phyloP scores from a whole-genome alignment of 1,139 yeast genomes.

The Debaryomyces udenii region DNA sequence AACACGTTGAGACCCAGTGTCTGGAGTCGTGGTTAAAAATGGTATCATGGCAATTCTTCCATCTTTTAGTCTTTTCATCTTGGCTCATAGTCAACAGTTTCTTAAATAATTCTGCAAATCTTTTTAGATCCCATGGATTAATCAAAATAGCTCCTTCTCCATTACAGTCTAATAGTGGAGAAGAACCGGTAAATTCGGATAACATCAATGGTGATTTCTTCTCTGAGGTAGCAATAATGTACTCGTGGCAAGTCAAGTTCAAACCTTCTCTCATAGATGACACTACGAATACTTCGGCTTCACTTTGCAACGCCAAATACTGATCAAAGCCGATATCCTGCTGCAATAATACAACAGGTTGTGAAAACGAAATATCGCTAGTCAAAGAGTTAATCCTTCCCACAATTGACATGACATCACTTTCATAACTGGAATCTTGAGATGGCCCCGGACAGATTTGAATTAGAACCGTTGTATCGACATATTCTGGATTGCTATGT shows the following conservation, averaged over 20 bases:
- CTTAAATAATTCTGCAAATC: slow-evolving; percentile 64
- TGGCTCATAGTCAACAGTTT: slow-evolving; percentile 63
- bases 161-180: slow-evolving; percentile 58
- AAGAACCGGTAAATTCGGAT: slow-evolving; percentile 95
- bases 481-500: slow-evolving; percentile 66
- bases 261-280: slow-evolving; percentile 95
- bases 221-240: slow-evolving; percentile 72
- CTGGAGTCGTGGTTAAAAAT: slow-evolving; percentile 71
- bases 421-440: slow-evolving; percentile 61
- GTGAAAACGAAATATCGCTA: slow-evolving; percentile 71
- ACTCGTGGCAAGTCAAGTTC: slow-evolving; percentile 95
- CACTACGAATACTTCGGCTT: slow-evolving; percentile 86
- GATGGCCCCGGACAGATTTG: slow-evolving; percentile 75
- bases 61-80: slow-evolving; percentile 60
- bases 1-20: slow-evolving; percentile 69
- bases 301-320: slow-evolving; percentile 80
- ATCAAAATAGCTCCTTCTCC: slow-evolving; percentile 73
- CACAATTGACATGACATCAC: slow-evolving; percentile 75
- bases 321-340: slow-evolving; percentile 90
- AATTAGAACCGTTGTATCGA: slow-evolving; percentile 71
- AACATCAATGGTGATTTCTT: slow-evolving; percentile 80
- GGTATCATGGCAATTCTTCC: slow-evolving; percentile 61
- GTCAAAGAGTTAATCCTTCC: slow-evolving; percentile 82
- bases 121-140: slow-evolving; percentile 87
- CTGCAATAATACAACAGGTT: slow-evolving; percentile 84